Percentiles rank a stretch among this genome's conserved stretches.
Conservation (phyloP, 768 basidiomycete species). For the Podaxis sp. region DNA sequence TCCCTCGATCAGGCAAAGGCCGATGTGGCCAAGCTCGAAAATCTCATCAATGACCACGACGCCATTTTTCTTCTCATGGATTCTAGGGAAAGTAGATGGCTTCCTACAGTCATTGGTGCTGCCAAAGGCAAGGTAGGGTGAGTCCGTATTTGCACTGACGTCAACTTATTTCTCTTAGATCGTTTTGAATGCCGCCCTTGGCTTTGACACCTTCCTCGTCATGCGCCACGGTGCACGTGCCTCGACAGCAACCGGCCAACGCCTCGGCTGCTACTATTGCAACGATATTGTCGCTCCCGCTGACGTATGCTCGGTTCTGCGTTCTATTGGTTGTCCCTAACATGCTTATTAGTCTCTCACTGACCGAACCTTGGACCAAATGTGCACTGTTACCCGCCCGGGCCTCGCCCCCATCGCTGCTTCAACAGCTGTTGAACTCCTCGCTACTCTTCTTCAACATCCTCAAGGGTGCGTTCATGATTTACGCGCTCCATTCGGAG, state of each 20-base stretch:
- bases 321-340: not conserved
- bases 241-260: conserved; percentile 28
- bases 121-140: conserved; percentile 74
- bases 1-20: conserved; percentile 54
- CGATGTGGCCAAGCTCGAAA: conserved; percentile 74
- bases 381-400: conserved; percentile 98
- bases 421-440: conserved; percentile 88
- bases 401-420: conserved; percentile 92
- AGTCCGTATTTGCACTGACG: not conserved
- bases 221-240: conserved; percentile 89
- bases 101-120: conserved; percentile 86
- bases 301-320: conserved; percentile 53
- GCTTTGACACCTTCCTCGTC: conserved; percentile 94
- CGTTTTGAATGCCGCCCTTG: conserved; percentile 90
- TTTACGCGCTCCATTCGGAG: not conserved
- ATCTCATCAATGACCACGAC: conserved; percentile 82
- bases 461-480: conserved; percentile 64
- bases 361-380: conserved; percentile 94
- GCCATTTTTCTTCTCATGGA: conserved; percentile 95
- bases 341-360: conserved; percentile 46
- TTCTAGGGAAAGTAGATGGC: conserved; percentile 95
- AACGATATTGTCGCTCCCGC: conserved; percentile 97
- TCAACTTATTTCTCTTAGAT: conserved; percentile 46
- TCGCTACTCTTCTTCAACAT: conserved; percentile 87
- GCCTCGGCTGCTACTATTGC: conserved; percentile 95